Evolutionary conservation across 768 basidiomycete species (phyloP).

Genomic region (Trametes cubensis): DNA sequence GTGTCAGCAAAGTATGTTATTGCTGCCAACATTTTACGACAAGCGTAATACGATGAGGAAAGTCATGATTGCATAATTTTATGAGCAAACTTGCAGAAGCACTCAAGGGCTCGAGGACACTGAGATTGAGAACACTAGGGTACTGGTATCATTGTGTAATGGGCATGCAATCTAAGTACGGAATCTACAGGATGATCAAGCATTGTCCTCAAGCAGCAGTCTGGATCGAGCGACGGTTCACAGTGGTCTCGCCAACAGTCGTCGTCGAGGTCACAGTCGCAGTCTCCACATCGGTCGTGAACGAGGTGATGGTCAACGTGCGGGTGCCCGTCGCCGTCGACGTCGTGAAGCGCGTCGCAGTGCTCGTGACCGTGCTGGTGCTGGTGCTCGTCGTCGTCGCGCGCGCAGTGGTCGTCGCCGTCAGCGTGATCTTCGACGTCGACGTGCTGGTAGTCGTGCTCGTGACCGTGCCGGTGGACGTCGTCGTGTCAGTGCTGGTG

Average conservation of each 20-base stretch:
- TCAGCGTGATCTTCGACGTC: not conserved
- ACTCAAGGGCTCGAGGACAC: too few species aligned
- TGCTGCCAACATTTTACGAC: too few species aligned
- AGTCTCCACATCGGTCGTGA: not conserved
- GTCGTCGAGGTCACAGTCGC: not conserved
- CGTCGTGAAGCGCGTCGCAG: not conserved
- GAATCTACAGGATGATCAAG: not conserved
- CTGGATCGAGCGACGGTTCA: not conserved
- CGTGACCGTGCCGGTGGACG: not conserved
- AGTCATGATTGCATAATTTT: too few species aligned
- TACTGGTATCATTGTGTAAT: too few species aligned
- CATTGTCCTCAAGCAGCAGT: not conserved
- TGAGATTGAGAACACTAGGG: too few species aligned
- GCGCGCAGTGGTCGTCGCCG: not conserved
- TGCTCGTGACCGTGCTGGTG: conserved; percentile 1
- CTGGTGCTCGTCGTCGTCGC: not conserved
- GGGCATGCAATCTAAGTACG: too few species aligned
- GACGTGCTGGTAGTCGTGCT: not conserved
- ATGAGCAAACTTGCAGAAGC: too few species aligned
- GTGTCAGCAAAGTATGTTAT: too few species aligned
- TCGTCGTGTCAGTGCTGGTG: not conserved
- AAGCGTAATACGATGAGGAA: too few species aligned
- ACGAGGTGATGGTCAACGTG: not conserved
- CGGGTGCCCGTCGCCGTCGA: not conserved
- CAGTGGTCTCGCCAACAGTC: not conserved